phyloP scores from a whole-genome alignment of 2,329 filamentous ascomycete species.

The Ceratocystis alfenasii region DNA sequence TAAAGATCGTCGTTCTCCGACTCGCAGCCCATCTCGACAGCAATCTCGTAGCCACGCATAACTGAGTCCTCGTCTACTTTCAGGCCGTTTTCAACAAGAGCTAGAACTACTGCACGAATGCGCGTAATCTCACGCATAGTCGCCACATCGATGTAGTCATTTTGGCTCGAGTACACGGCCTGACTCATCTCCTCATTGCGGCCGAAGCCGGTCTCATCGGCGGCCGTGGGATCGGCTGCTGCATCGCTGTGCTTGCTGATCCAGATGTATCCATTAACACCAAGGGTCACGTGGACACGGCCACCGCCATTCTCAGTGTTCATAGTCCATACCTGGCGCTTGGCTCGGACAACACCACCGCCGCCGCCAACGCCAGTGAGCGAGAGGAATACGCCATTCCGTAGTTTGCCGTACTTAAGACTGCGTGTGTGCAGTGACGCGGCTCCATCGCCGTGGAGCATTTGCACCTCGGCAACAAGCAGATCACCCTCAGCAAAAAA shows the following conservation, averaged over 20 bases:
- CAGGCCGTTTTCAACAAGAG: slow-evolving; percentile 69
- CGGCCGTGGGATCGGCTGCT: slow-evolving; percentile 37
- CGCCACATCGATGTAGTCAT: slow-evolving; percentile 65
- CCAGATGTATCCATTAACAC: slow-evolving; percentile 96
- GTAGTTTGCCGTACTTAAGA: slow-evolving; percentile 86
- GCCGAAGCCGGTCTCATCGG: slow-evolving; percentile 59
- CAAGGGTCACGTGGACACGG: slow-evolving; percentile 73
- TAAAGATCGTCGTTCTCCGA: slow-evolving; percentile 49
- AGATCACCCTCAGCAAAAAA: slow-evolving; percentile 95
- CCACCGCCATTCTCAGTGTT: slow-evolving; percentile 44
- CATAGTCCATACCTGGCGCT: slow-evolving; percentile 81
- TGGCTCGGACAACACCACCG: slow-evolving; percentile 68
- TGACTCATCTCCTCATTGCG: slow-evolving; percentile 75
- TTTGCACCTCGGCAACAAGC: slow-evolving; percentile 88
- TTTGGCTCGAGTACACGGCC: slow-evolving; percentile 88
- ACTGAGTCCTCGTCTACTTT: slow-evolving; percentile 87
- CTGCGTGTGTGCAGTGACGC: slow-evolving; percentile 82
- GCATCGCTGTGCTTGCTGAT: slow-evolving; percentile 71
- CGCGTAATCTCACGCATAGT: slow-evolving; percentile 82
- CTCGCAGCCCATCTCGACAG: slow-evolving; percentile 59
- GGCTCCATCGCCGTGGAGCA: slow-evolving; percentile 70
- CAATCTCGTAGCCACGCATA: slow-evolving; percentile 67
- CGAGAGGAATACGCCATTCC: slow-evolving; percentile 81
- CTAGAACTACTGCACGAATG: slow-evolving; percentile 67
- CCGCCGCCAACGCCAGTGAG: slow-evolving; percentile 76